Conservation (phyloP, 2,329 filamentous ascomycete species). For the Hymenoscyphus infarciens region DNA sequence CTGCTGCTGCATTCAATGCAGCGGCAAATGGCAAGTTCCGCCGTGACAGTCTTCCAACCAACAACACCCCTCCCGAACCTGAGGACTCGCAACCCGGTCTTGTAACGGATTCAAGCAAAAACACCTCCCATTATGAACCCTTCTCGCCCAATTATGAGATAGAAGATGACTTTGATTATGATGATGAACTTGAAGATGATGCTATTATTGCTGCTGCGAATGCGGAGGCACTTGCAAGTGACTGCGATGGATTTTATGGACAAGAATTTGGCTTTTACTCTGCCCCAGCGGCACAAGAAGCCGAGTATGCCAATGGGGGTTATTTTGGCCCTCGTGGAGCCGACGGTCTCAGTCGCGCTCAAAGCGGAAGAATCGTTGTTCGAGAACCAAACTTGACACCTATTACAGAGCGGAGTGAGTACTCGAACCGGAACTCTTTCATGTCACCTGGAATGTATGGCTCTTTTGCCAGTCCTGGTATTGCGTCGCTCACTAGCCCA, state of each 20-base stretch:
- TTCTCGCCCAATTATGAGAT: constrained; percentile 34
- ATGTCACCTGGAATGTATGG: constrained; percentile 49
- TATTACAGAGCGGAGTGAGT: constrained; percentile 93
- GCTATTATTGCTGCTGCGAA: constrained; percentile 93
- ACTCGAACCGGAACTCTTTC: constrained; percentile 89
- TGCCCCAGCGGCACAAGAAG: constrained; percentile 43
- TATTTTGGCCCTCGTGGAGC: constrained; percentile 79
- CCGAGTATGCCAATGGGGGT: constrained; percentile 70
- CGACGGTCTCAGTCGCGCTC: constrained; percentile 56
- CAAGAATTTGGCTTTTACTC: constrained; percentile 97
- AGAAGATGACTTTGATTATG: constrained; percentile 49
- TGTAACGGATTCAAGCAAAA: constrained; percentile 40
- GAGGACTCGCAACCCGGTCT: constrained; percentile 37
- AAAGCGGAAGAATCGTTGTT: constrained; percentile 70
- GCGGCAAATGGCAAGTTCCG: constrained; percentile 72
- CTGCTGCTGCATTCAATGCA: constrained; percentile 74
- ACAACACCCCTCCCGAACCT: constrained; percentile 26
- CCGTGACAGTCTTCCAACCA: constrained; percentile 42
- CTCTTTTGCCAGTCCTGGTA: constrained; percentile 25
- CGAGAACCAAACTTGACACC: constrained; percentile 91
- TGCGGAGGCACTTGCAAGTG: constrained; percentile 85
- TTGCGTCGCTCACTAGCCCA: constrained; percentile 58
- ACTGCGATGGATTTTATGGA: constrained; percentile 91
- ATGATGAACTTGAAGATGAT: constrained; percentile 74
- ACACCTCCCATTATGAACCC: constrained; percentile 34